Conservation (phyloP, 352 stramenopile genomes). For the Poterioochromonas sp. region DNA sequence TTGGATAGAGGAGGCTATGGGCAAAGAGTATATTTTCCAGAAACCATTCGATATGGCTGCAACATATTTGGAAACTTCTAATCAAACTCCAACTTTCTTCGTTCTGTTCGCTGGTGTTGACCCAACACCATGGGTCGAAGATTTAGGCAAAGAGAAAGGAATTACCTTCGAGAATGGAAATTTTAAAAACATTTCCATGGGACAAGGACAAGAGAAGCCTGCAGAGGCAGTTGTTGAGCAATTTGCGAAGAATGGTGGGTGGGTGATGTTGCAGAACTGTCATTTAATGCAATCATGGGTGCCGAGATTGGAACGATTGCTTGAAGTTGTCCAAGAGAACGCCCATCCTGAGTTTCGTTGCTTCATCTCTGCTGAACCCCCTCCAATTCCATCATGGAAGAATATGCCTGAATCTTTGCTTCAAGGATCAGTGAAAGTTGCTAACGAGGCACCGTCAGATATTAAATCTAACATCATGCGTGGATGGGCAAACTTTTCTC, state of each 20-base stretch:
- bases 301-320: slow-evolving; percentile 76
- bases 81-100: slow-evolving; percentile 85
- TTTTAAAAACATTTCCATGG: slow-evolving; percentile 89
- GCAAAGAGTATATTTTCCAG: slow-evolving; percentile 61
- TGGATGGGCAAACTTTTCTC: slow-evolving; percentile 83
- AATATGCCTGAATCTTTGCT: slow-evolving; percentile 92
- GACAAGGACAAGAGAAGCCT: slow-evolving; percentile 80
- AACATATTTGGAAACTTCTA: slow-evolving; percentile 78
- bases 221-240: slow-evolving; percentile 73
- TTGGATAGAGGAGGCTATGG: slow-evolving; percentile 72
- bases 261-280: slow-evolving; percentile 83
- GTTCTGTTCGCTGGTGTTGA: slow-evolving; percentile 87
- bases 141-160: slow-evolving; percentile 66
- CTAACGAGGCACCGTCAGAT: slow-evolving; percentile 85
- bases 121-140: slow-evolving; percentile 84
- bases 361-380: slow-evolving; percentile 87
- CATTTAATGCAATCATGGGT: slow-evolving; percentile 88
- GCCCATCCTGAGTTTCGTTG: slow-evolving; percentile 85
- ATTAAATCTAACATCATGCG: slow-evolving; percentile 86
- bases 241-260: slow-evolving; percentile 75
- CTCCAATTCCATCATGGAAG: slow-evolving; percentile 78
- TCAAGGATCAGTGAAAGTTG: slow-evolving; percentile 88
- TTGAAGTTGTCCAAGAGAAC: slow-evolving; percentile 77
- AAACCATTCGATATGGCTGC: slow-evolving; percentile 58
- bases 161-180: slow-evolving; percentile 81